Base-by-base conservation (phyloP, 805 yeast genomes). In the Metschnikowia lunata region DNA sequence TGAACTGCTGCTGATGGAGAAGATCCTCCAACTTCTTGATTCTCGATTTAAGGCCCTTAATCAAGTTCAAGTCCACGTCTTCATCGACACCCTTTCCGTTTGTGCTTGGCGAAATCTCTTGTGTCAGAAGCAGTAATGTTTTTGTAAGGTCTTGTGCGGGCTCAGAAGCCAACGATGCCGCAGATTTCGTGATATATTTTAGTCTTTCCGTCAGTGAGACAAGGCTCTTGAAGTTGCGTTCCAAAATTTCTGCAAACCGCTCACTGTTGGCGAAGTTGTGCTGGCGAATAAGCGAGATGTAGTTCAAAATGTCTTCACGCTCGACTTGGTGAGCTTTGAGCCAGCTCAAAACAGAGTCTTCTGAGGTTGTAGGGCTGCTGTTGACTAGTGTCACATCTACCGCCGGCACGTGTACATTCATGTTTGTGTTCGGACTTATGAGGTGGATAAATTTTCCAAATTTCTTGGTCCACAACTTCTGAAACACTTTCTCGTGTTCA, bases 11-110 rank as follows among this genome's bases (percentile, higher is more conserved):
- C 49, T 85, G 88, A 58, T 88, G 93, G 12, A 89, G 64, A 32
- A 88, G 63, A 43, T 79, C 83, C 54, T 89, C 97, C 41, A 91
- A 72, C 52, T 85, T 85, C 49, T 78, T 79, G 34, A 91, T 86
- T 42, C 96, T 69, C 9, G 78, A 63, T 59, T 83, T 83, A 50
- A 88, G 83, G 0, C 86, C 87, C 50, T 73, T 73, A 9, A 84
- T 66, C 10, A 75, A 56, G 35, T 59, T 66, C 35, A 67, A 51
- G 46, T 70, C 71, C 4, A 43, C 52, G 31, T 57, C 63, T 10
- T 54, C 58, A 3, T 51, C 52, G n/a, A 49, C 57, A 26, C 45
- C 55, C 38, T 14, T 32, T 9, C 18, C 36, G 27, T 18, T 36
- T 18, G 14, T 34, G 12, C 13, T 27, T 12, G 26, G n/a, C 26